Evolutionary conservation across 805 yeast species (phyloP).

Genomic region (Saturnispora saitoi): DNA sequence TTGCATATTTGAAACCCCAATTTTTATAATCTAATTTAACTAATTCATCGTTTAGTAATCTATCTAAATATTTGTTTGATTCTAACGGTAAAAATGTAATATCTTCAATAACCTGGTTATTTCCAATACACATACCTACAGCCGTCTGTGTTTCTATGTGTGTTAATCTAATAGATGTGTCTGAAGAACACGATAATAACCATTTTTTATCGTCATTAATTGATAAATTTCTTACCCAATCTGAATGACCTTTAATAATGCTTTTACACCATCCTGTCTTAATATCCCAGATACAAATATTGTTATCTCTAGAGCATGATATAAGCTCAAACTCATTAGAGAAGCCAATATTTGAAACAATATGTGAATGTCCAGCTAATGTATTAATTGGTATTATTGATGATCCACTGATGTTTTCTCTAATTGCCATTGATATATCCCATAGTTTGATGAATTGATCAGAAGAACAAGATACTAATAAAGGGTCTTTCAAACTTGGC

Average conservation of each 20-base stretch:
- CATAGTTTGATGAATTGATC: conserved; percentile 59
- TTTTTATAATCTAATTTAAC: conserved; percentile 25
- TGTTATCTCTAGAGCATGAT: conserved; percentile 55
- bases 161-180: conserved; percentile 61
- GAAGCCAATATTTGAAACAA: conserved; percentile 59
- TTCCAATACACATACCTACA: conserved; percentile 60
- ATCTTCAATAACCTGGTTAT: conserved; percentile 74
- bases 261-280: conserved; percentile 57
- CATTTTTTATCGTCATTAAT: conserved; percentile 40
- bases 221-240: conserved; percentile 68
- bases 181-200: conserved; percentile 68
- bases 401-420: neutral
- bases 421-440: conserved; percentile 36
- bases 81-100: conserved; percentile 53
- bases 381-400: conserved; percentile 39
- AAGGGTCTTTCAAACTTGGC: conserved; percentile 22
- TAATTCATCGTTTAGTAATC: conserved; percentile 23
- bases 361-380: conserved; percentile 80
- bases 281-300: conserved; percentile 60
- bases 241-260: conserved; percentile 71
- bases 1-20: conserved; percentile 63
- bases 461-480: conserved; percentile 41
- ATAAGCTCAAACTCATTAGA: conserved; percentile 39
- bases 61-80: conserved; percentile 42
- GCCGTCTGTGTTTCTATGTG: conserved; percentile 61